Evolutionary conservation across 805 yeast genomes (phyloP).

Genomic region (Lipomyces orientalis): DNA sequence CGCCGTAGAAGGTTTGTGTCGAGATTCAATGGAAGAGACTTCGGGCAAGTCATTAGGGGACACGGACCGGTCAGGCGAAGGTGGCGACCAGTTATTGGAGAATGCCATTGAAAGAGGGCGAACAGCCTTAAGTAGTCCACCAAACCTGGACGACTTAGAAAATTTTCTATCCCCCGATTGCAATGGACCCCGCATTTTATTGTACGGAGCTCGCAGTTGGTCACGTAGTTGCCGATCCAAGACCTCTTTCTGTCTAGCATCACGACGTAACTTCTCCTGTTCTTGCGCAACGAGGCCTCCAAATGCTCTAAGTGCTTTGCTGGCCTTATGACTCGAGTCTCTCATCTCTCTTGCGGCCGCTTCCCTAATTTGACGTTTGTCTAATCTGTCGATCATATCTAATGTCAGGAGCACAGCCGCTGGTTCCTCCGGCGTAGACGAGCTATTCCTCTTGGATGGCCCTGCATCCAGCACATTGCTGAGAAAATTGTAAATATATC

Average conservation of each 20-base stretch:
- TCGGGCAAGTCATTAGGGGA: conserved; percentile 66
- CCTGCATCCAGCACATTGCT: conserved; percentile 58
- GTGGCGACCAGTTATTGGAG: conserved; percentile 31
- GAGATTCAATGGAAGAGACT: conserved; percentile 47
- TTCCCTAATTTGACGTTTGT: conserved; percentile 46
- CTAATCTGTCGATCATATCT: conserved; percentile 37
- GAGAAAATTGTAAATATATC: conserved; percentile 68
- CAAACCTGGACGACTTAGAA: conserved; percentile 44
- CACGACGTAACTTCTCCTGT: conserved; percentile 58
- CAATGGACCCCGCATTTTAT: background rate
- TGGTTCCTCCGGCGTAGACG: conserved; percentile 25
- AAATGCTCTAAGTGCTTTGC: conserved; percentile 51
- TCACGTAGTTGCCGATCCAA: conserved; percentile 32
- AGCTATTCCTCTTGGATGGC: conserved; percentile 39
- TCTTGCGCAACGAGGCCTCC: conserved; percentile 55
- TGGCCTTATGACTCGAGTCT: conserved; percentile 47
- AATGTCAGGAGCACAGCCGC: conserved; percentile 26
- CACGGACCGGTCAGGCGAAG: conserved; percentile 53
- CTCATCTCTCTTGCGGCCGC: conserved; percentile 53
- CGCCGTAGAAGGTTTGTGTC: conserved; percentile 57
- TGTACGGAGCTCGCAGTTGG: conserved; percentile 10
- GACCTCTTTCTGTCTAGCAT: conserved; percentile 53
- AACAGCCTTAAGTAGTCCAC: conserved; percentile 49
- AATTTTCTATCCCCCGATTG: conserved; percentile 12
- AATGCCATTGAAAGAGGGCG: conserved; percentile 51